These are phyloP conservation scores for Colletotrichum cuscutae DNA, from an alignment of 2,329 filamentous ascomycete genomes.

Conservation along the genomic window DNA sequence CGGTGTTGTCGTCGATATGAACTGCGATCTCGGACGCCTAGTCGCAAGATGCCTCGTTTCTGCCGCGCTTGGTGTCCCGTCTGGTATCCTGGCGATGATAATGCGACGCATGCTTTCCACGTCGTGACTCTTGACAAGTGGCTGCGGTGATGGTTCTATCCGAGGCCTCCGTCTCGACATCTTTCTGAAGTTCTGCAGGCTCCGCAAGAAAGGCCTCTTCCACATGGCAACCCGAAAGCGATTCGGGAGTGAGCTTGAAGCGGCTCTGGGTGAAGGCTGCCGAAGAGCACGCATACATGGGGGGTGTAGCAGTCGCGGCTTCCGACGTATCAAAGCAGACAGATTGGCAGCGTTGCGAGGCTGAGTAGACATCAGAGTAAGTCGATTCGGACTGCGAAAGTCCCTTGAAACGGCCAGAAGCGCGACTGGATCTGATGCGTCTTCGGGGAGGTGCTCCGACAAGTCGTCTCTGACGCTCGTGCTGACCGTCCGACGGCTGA, in stretches of 20 bases:
- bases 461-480: neutral
- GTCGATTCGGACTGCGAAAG: neutral
- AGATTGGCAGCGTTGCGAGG: neutral
- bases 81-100: neutral
- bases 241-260: neutral
- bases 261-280: neutral
- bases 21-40: conserved; percentile 24
- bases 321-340: neutral
- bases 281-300: neutral
- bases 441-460: conserved; percentile 22
- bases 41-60: neutral
- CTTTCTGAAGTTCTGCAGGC: neutral
- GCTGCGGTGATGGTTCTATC: neutral
- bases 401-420: conserved; percentile 5
- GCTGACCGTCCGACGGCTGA: neutral
- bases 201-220: neutral
- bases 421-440: conserved; percentile 30
- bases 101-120: neutral
- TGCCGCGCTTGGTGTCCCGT: neutral
- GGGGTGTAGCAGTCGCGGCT: neutral
- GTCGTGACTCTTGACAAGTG: neutral
- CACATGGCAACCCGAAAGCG: neutral
- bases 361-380: neutral
- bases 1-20: conserved; percentile 26
- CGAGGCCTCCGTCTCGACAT: neutral